Percentiles rank a stretch among this genome's conserved stretches.
These are phyloP conservation scores for thale cress (Arabidopsis thaliana) DNA, from an alignment of 345 rosid species.

Conservation along the genomic window DNA sequence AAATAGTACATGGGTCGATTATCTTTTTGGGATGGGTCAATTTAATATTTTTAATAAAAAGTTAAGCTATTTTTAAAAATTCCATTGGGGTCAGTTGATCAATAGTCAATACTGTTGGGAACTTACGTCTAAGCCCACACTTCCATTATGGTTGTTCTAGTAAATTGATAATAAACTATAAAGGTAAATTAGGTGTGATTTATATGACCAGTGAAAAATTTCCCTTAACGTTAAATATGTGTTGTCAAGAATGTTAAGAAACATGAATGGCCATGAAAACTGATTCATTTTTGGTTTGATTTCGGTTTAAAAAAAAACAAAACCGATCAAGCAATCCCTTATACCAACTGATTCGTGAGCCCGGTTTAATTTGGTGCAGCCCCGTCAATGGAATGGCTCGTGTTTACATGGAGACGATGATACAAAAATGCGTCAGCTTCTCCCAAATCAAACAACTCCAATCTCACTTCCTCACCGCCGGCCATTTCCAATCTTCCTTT, in stretches of 20 bases:
- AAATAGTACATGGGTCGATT: no score
- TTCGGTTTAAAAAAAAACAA: not conserved
- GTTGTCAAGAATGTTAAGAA: not conserved
- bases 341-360: not conserved
- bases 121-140: no score
- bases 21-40: no score
- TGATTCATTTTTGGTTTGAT: no score
- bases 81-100: no score
- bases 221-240: not conserved
- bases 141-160: no score
- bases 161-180: no score
- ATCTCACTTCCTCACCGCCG: constrained; percentile 63
- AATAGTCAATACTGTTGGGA: no score
- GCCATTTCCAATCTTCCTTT: constrained; percentile 53
- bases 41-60: no score
- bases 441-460: constrained; percentile 72
- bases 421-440: constrained; percentile 52
- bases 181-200: not conserved
- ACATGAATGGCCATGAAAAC: not conserved
- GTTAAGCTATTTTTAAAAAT: no score
- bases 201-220: no score
- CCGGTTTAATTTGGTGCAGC: not conserved
- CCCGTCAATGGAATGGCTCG: constrained; percentile 43
- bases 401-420: constrained; percentile 49
- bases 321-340: not conserved